Base-by-base conservation (phyloP, 345 rosid species). In the Syzygium grande region DNA sequence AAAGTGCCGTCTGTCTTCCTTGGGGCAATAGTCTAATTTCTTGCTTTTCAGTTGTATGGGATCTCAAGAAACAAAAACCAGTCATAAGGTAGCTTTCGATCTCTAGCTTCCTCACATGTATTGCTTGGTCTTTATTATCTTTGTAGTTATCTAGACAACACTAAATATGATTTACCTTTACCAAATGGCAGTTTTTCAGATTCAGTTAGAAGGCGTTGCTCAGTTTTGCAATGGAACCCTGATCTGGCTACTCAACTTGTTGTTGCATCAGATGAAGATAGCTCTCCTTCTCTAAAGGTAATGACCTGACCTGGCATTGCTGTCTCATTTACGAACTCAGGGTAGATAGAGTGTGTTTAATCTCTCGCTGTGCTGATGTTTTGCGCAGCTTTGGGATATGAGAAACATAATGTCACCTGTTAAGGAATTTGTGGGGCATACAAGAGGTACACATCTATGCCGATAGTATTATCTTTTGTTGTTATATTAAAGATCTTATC, bases 191-290 rank as follows among this genome's bases (percentile, higher is more conserved):
- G 99, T 90, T 94, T 98, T 91, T 91, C 96, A 89, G 99, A 98
- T 93, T 95, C 99, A 59, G 87, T 92, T 92, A 93, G 98, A 90
- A 94, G 98, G 88, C 94, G 98, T 30, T 94, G 99, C 93, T 97
- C 99, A 87, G 99, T 98, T 92, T 93, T 98, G 92, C 99, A 98
- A 90, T 98, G 99, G 99, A 95, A 98, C 92, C 99, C 99, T 90
- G 98, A 97, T 89, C 91, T 96, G 90, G 96, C 99, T 88, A 98
- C 99, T 89, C 98, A 98, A 92, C 98, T 98, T 87, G 93, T 97
- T 93, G 95, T 98, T 92, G 99, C 99, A 43, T 98, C 99, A 68
- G 99, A 98, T 89, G 99, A 97, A 85, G 99, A 98, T 91, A 89
- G 91, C 85, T 94, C 97, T 83, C 99, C 99, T 85, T 87, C 95